A percentile compares a stretch with the other conserved stretches of the same genome.
These are phyloP conservation scores for Ceratocystis destructans DNA, from an alignment of 2,329 filamentous ascomycete genomes.

Conservation along the genomic window DNA sequence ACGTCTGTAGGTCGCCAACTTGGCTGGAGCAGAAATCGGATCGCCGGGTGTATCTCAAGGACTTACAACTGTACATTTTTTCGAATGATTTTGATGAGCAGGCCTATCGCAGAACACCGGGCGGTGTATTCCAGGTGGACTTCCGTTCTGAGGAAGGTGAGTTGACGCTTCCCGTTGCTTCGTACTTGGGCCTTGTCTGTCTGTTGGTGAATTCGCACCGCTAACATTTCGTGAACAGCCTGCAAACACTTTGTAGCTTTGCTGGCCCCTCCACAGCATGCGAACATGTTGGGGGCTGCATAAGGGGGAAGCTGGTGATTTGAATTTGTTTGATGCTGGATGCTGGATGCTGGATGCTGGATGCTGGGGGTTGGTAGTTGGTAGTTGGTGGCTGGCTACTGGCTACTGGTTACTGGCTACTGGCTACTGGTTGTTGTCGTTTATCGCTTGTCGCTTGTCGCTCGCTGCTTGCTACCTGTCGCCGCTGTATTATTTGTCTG, in stretches of 20 bases:
- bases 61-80: conserved; percentile 46
- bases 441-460: too few relatives aligned
- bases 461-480: too few relatives aligned
- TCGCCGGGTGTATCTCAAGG: conserved; percentile 37
- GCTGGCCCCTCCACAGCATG: not conserved
- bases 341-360: not conserved
- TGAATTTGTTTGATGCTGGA: not conserved
- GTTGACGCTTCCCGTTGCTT: not conserved
- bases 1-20: conserved; percentile 33
- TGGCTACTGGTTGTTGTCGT: not conserved
- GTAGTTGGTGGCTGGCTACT: not conserved
- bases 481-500: not conserved
- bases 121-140: conserved; percentile 38
- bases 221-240: not conserved
- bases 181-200: not conserved
- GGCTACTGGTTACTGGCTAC: not conserved
- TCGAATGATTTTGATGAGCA: conserved; percentile 41
- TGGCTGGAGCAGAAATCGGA: conserved; percentile 39
- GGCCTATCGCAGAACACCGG: conserved; percentile 36
- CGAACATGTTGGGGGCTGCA: not conserved
- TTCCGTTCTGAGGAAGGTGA: conserved; percentile 34
- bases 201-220: not conserved
- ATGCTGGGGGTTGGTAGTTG: not conserved
- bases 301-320: too few relatives aligned
- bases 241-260: not conserved